phyloP scores from a whole-genome alignment of 1,284 basidiomycete genomes.

The Chalciporus sp. region DNA sequence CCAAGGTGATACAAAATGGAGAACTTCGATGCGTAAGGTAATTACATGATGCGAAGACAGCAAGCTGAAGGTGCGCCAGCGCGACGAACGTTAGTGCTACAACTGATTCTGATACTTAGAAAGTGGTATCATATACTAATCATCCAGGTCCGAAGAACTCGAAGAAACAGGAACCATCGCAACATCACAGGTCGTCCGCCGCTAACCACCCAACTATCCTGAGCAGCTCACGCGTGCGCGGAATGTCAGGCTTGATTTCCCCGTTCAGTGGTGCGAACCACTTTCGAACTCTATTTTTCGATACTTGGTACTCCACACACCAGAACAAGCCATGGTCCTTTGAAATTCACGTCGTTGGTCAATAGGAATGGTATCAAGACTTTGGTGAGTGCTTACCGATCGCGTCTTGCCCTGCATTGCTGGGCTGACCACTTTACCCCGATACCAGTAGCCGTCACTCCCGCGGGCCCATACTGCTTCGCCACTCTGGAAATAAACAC shows the following conservation, averaged over 20 bases:
- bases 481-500: slow-evolving; percentile 37
- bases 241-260: slow-evolving; percentile 60
- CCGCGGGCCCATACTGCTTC: slow-evolving; percentile 57
- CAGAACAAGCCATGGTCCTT: slow-evolving; percentile 54
- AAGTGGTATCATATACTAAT: background rate
- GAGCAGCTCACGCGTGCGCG: slow-evolving; percentile 43
- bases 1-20: background rate
- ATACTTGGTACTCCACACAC: slow-evolving; percentile 46
- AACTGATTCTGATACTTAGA: background rate
- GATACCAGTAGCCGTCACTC: slow-evolving; percentile 50
- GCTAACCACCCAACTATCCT: slow-evolving; percentile 34
- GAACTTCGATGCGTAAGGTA: too few species aligned
- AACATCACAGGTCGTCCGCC: slow-evolving; percentile 5
- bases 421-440: slow-evolving; percentile 47
- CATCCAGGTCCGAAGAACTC: background rate
- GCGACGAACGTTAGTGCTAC: background rate
- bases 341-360: background rate
- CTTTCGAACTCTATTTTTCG: slow-evolving; percentile 43
- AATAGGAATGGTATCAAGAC: background rate
- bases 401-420: slow-evolving; percentile 46
- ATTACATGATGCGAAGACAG: background rate
- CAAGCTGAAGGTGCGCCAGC: background rate
- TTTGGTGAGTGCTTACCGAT: slow-evolving; percentile 39
- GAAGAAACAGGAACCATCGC: background rate
- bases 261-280: slow-evolving; percentile 63